A percentile compares a stretch with the other conserved stretches of the same genome.
Conservation (phyloP, 177 flowering plant genomes). For the Vitis hybrid region DNA sequence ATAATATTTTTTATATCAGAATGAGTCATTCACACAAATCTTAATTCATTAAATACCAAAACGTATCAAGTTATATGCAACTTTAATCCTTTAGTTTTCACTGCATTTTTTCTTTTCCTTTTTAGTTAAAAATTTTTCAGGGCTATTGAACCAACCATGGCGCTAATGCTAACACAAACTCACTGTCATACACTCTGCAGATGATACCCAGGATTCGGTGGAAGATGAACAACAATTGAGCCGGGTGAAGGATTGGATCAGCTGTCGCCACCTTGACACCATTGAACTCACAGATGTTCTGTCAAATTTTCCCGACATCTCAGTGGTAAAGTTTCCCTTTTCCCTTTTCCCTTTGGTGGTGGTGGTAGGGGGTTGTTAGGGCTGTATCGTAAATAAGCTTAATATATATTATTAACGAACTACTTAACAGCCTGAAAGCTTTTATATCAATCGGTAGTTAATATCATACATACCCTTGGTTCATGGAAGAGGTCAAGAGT, state of each 20-base stretch:
- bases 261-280: constrained; percentile 46
- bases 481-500: too few relatives aligned
- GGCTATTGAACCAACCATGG: background rate
- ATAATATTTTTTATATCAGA: background rate
- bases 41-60: too few relatives aligned
- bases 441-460: too few relatives aligned
- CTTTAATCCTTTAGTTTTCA: background rate
- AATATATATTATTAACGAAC: too few relatives aligned
- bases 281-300: constrained; percentile 76
- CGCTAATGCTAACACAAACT: background rate
- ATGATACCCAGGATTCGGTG: constrained; percentile 74
- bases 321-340: constrained; percentile 47
- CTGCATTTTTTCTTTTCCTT: background rate
- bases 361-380: too few relatives aligned
- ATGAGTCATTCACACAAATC: too few relatives aligned
- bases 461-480: too few relatives aligned
- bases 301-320: constrained; percentile 85
- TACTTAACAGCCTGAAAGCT: too few relatives aligned
- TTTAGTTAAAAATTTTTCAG: background rate
- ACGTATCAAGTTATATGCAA: background rate
- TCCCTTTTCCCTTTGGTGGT: background rate
- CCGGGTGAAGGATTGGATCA: constrained; percentile 80
- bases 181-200: constrained; percentile 30
- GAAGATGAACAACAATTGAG: constrained; percentile 69
- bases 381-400: too few relatives aligned